Evolutionary conservation across 768 basidiomycete genomes (phyloP).

Genomic region (Suillus subluteus): DNA sequence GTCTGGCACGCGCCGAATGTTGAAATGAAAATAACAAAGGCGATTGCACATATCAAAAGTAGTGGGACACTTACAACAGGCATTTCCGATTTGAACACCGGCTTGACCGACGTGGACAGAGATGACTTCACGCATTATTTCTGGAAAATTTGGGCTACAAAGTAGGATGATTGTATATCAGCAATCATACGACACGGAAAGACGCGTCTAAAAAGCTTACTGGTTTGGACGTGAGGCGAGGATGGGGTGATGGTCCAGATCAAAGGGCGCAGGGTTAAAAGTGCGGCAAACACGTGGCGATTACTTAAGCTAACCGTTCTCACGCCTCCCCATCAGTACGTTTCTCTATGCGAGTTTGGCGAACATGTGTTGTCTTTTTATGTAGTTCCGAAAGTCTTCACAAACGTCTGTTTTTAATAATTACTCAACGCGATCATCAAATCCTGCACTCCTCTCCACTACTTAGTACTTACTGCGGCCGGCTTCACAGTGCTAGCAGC

Average conservation of each 20-base stretch:
- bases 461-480: not conserved
- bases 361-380: not conserved
- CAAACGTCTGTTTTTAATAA: constrained; percentile 3
- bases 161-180: not conserved
- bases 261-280: constrained; percentile 46
- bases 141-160: constrained; percentile 16
- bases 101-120: constrained; percentile 99
- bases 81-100: constrained; percentile 97
- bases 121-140: constrained; percentile 92
- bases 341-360: not conserved
- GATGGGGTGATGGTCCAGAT: constrained; percentile 30
- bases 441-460: constrained; percentile 1
- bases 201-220: constrained; percentile 35
- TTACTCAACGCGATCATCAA: not conserved
- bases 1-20: constrained; percentile 6
- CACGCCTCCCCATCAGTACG: constrained; percentile 26
- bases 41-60: constrained; percentile 8
- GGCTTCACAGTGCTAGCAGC: constrained; percentile 7
- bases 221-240: constrained; percentile 28
- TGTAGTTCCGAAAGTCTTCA: not conserved
- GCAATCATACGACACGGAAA: constrained; percentile 25
- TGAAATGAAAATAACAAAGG: not conserved
- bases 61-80: constrained; percentile 80
- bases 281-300: constrained; percentile 37
- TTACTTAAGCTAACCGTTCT: constrained; percentile 32